Conservation (phyloP, 2,329 filamentous ascomycete species). For the Epichloe brachyelytri region DNA sequence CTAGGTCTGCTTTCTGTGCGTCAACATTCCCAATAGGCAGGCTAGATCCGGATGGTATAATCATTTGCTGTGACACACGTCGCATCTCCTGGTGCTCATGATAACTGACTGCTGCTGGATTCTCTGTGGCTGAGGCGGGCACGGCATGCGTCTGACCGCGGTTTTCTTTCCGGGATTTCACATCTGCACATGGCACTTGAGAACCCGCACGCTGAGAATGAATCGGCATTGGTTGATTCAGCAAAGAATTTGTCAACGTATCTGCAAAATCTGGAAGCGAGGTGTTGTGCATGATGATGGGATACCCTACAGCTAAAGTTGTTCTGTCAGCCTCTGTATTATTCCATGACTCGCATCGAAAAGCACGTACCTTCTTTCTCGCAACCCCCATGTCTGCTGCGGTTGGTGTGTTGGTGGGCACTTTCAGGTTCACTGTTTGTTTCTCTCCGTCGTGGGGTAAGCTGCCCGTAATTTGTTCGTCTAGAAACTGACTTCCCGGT, state of each 20-base stretch:
- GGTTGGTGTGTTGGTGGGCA: conserved; percentile 31
- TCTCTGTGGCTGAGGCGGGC: conserved; percentile 8
- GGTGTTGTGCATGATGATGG: conserved; percentile 9
- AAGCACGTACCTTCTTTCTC: conserved; percentile 10
- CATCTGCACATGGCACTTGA: conserved; percentile 20
- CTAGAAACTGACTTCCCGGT: conserved; percentile 5
- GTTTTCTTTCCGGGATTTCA: conserved; percentile 33
- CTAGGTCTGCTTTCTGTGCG: neutral
- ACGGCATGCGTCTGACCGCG: conserved; percentile 11
- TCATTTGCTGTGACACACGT: conserved; percentile 27
- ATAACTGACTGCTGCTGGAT: conserved; percentile 6
- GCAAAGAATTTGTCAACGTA: conserved; percentile 33
- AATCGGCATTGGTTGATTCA: conserved; percentile 32
- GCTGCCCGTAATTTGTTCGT: conserved; percentile 8
- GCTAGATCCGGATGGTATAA: conserved; percentile 14
- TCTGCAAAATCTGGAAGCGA: conserved; percentile 23
- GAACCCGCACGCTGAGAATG: conserved; percentile 19
- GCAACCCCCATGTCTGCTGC: conserved; percentile 8
- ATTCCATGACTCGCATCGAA: neutral
- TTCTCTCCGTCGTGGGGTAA: conserved; percentile 22
- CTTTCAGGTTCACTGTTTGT: conserved; percentile 17
- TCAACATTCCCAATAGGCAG: conserved; percentile 6
- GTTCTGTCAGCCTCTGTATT: neutral
- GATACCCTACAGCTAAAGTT: conserved; percentile 9
- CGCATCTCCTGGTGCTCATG: conserved; percentile 22